Conservation (phyloP, 2,329 filamentous ascomycete species). For the Aspergillus aculeatinus region DNA sequence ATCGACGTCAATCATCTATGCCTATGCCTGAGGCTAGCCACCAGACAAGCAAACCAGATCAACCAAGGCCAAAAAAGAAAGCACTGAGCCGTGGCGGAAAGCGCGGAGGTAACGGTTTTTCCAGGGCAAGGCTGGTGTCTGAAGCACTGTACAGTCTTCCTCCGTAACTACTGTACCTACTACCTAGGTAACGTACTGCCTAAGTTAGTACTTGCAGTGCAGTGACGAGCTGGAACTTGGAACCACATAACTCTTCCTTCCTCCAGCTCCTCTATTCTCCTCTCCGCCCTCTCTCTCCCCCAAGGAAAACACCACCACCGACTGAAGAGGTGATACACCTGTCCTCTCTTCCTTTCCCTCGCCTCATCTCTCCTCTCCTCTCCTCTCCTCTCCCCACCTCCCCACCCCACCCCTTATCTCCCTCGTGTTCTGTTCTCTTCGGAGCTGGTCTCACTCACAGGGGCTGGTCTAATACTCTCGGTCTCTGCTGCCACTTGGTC, state of each 20-base stretch:
- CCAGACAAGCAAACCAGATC: neutral
- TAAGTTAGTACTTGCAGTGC: too few relatives aligned
- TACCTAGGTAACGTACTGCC: too few relatives aligned
- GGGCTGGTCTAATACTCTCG: neutral
- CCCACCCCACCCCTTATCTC: neutral
- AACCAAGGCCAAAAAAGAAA: too few relatives aligned
- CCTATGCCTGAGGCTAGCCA: neutral
- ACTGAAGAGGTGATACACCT: neutral
- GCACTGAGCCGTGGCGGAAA: neutral
- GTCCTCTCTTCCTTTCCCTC: constrained; percentile 1
- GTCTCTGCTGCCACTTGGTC: constrained; percentile 8
- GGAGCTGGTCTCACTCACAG: constrained; percentile 11
- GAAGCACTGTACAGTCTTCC: too few relatives aligned
- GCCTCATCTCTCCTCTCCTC: neutral
- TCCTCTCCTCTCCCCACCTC: neutral
- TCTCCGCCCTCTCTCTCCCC: neutral
- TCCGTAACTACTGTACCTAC: too few relatives aligned
- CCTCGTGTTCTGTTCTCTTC: neutral
- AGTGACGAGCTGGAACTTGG: neutral
- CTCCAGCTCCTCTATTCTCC: neutral
- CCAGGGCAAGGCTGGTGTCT: neutral
- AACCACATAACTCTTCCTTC: neutral
- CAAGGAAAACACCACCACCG: neutral
- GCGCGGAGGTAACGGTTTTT: neutral
- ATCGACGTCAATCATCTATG: neutral